Evolutionary conservation across 2,329 filamentous ascomycete genomes (phyloP).

Genomic region (Periconia digitata): DNA sequence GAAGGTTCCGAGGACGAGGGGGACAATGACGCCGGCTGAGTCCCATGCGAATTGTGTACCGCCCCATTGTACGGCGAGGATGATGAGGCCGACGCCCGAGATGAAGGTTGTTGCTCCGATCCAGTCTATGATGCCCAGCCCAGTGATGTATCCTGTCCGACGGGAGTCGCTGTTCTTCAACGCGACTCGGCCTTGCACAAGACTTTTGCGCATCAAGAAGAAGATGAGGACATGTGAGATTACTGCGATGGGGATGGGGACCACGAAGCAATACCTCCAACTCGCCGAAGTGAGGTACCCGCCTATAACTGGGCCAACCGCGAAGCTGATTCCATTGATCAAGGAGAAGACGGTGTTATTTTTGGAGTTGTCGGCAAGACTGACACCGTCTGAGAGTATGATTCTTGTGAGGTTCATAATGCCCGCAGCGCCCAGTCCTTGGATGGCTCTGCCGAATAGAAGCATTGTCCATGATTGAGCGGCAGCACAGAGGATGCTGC

Average conservation of each 20-base stretch:
- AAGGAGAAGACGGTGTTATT: constrained; percentile 66
- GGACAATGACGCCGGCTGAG: constrained; percentile 56
- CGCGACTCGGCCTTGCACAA: constrained; percentile 55
- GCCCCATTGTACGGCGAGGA: constrained; percentile 54
- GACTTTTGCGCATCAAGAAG: constrained; percentile 59
- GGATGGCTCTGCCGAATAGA: constrained; percentile 63
- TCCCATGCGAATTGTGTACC: constrained; percentile 61
- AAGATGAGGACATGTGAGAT: constrained; percentile 57
- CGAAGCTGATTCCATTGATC: constrained; percentile 60
- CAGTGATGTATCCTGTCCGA: constrained; percentile 36
- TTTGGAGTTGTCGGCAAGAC: constrained; percentile 71
- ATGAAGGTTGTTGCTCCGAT: constrained; percentile 38
- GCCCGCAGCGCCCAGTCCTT: constrained; percentile 64
- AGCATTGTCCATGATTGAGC: constrained; percentile 62
- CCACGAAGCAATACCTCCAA: constrained; percentile 70
- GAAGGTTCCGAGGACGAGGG: constrained; percentile 54
- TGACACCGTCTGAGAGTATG: constrained; percentile 67
- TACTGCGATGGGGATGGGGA: constrained; percentile 44
- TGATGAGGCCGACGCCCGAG: constrained; percentile 35
- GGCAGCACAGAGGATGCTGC: constrained; percentile 63
- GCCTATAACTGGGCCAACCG: constrained; percentile 63
- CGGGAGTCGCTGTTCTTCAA: constrained; percentile 30
- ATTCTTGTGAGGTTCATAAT: constrained; percentile 63
- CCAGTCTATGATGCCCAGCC: constrained; percentile 50
- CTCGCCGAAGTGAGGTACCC: constrained; percentile 57